Percentiles rank a stretch among this genome's conserved stretches.
phyloP scores from a whole-genome alignment of 805 yeast genomes.

The Ogataea wickerhamii region DNA sequence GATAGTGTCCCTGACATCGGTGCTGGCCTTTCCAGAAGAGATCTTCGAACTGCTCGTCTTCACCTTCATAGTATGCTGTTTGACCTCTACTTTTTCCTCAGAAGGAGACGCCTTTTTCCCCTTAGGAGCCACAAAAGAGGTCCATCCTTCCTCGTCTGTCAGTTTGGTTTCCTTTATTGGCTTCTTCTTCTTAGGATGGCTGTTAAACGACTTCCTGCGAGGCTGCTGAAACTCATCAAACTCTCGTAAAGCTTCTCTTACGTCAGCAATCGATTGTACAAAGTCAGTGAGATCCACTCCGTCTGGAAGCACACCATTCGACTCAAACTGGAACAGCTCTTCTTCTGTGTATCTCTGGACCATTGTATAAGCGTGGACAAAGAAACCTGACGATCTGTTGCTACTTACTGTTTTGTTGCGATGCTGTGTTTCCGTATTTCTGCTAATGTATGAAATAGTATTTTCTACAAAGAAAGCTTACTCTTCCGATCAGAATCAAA shows the following conservation, averaged over 20 bases:
- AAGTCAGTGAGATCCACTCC: conserved; percentile 64
- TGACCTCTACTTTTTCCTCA: conserved; percentile 44
- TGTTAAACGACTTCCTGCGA: conserved; percentile 64
- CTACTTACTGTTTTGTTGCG: too few species aligned
- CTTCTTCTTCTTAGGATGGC: conserved; percentile 42
- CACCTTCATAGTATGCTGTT: conserved; percentile 50
- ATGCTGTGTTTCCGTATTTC: too few species aligned
- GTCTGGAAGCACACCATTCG: conserved; percentile 55
- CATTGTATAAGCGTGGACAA: too few species aligned
- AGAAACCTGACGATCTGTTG: too few species aligned
- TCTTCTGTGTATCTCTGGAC: conserved; percentile 69
- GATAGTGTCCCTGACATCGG: conserved; percentile 63
- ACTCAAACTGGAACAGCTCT: conserved; percentile 57
- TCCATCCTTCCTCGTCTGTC: conserved; percentile 83
- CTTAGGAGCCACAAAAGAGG: conserved; percentile 51
- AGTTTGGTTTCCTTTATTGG: conserved; percentile 44
- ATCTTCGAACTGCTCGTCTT: conserved; percentile 74
- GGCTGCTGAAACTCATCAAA: conserved; percentile 27
- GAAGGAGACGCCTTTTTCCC: conserved; percentile 43
- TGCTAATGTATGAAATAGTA: too few species aligned
- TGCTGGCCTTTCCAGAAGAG: conserved; percentile 64
- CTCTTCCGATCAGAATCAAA: too few species aligned
- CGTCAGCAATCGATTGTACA: conserved; percentile 62
- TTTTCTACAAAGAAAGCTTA: too few species aligned
- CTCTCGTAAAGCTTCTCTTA: conserved; percentile 41